Evolutionary conservation across 169 alveolate species (phyloP).

Genomic region (Miamiensis avidus): DNA sequence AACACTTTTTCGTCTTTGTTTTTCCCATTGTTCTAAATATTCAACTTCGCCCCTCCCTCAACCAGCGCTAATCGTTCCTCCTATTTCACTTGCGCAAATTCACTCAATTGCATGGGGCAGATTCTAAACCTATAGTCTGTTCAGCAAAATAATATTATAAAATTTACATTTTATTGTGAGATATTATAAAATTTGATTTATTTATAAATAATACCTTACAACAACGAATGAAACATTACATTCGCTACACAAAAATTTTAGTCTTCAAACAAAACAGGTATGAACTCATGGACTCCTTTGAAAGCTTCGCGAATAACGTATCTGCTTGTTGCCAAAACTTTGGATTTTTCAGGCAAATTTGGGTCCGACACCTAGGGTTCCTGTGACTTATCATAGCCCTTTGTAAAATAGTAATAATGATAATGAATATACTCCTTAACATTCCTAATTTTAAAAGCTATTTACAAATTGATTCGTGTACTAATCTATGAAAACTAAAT

Average conservation of each 20-base stretch:
- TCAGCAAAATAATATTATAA: too few species aligned
- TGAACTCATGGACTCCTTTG: not conserved
- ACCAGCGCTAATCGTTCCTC: not conserved
- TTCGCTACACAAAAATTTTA: slow-evolving; percentile 6
- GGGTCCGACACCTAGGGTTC: not conserved
- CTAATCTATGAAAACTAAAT: slow-evolving; percentile 46
- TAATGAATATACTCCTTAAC: not conserved
- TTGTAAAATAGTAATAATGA: too few species aligned
- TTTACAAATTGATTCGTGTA: not conserved
- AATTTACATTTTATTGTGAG: not conserved
- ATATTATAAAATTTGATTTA: not conserved
- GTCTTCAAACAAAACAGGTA: slow-evolving; percentile 1
- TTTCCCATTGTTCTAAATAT: not conserved
- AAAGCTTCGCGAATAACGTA: not conserved
- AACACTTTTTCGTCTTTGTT: not conserved
- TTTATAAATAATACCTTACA: not conserved
- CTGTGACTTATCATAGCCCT: not conserved
- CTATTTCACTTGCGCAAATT: not conserved
- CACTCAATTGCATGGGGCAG: not conserved
- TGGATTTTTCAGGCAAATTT: not conserved
- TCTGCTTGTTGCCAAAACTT: not conserved
- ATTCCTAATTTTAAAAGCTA: not conserved
- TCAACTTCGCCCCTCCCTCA: not conserved
- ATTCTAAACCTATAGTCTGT: not conserved
- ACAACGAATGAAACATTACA: not conserved